Evolutionary conservation across 2,329 filamentous ascomycete species (phyloP).

Genomic region (Delphinella strobiligena): DNA sequence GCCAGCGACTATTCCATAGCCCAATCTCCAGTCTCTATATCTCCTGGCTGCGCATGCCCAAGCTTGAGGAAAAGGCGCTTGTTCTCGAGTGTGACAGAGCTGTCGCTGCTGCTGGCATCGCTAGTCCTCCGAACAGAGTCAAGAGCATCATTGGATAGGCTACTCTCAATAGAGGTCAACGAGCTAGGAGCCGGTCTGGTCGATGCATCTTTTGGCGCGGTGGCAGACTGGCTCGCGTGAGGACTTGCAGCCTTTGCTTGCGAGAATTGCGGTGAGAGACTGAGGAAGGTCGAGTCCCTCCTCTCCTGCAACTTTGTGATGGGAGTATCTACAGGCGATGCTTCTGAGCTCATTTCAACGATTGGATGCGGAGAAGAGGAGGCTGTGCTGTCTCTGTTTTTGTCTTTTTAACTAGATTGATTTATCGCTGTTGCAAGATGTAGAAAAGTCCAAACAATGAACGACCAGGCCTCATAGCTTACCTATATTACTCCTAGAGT

Average conservation of each 20-base stretch:
- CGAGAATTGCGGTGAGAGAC: not conserved
- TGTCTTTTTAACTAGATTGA: not conserved
- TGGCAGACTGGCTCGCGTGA: too few species aligned
- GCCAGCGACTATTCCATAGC: not conserved
- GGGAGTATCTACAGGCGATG: not conserved
- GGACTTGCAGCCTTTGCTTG: not conserved
- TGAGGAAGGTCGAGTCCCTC: constrained; percentile 1
- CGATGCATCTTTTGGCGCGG: not conserved
- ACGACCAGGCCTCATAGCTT: too few species aligned
- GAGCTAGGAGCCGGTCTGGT: not conserved
- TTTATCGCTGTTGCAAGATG: too few species aligned
- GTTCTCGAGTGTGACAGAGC: not conserved
- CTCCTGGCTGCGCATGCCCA: constrained; percentile 1
- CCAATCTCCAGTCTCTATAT: not conserved
- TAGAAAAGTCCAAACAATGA: too few species aligned
- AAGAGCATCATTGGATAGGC: not conserved
- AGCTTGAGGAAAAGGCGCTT: not conserved
- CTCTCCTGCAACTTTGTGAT: not conserved
- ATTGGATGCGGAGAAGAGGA: not conserved
- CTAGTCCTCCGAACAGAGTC: not conserved
- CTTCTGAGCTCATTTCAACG: not conserved
- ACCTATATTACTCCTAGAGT: too few species aligned
- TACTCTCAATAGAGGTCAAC: not conserved
- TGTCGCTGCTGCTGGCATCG: not conserved
- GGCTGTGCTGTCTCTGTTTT: not conserved